Evolutionary conservation across 1,284 basidiomycete genomes (phyloP), one percentile per base, ranked within the genome.

Genomic region (Boletus hoseneyae): DNA sequence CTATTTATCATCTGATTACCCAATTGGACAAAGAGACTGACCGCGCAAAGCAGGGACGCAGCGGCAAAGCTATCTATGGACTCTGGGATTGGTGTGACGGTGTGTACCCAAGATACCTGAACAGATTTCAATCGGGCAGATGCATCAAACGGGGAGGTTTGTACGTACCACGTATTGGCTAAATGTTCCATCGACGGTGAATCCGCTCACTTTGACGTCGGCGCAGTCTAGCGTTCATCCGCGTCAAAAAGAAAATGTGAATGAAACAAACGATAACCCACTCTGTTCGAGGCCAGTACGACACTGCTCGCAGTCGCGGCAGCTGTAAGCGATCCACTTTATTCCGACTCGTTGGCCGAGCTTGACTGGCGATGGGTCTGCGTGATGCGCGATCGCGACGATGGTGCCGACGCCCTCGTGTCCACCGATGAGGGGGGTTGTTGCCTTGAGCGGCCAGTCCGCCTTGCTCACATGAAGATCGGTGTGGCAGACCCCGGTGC

Each of bases 291-390:
- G 70, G 35, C 83, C 88, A 56, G 79, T 79, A 53, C 78, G 75
- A 69, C 93, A 93, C 58, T 76, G 78, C 64, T 90, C 85, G 69
- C 90, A 94, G 59, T 85, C 73, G 36, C 84, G 57, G 62, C 76
- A 91, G 48, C 78, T 82, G 62, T 84, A 76, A 7, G 85, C 87
- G 34, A 89, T 72, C 88, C 89, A 90, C 67, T 95, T 95, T 74
- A 96, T 83, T 7, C 93, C 92, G 41, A 95, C 92, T 12, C 86
- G 79, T 56, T 93, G 84, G 21, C 92, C 90, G 27, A 93, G 54
- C 58, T 83, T 77, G 55, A 87, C 79, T 2, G 81, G 79, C 9
- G 82, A 82, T 50, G 77, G 29, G 12, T 12, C 52, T 30, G 30
- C 87, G 62, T 85, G 73, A 19, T 77, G 73, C 40, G 83, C 90